phyloP scores from a whole-genome alignment of 2,329 filamentous ascomycete species.

The Cryphonectria nitschkei region DNA sequence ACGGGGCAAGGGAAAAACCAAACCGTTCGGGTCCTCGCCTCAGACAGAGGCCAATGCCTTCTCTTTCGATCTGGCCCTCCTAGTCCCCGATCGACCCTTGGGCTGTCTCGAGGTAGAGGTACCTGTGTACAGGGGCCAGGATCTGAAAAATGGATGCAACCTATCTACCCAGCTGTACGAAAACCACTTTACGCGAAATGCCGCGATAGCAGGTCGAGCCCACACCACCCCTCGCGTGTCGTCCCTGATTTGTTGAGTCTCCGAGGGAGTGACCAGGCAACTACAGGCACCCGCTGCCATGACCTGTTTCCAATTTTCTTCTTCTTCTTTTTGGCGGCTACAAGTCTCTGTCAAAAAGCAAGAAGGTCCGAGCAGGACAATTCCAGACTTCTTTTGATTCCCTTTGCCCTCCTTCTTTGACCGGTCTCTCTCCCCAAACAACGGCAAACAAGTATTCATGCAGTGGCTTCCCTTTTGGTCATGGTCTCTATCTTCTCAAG shows the following conservation, averaged over 20 bases:
- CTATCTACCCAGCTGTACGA: slow-evolving; percentile 15
- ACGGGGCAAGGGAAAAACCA: background rate
- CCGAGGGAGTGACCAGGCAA: slow-evolving; percentile 23
- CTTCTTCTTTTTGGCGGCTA: background rate
- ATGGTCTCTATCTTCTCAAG: slow-evolving; percentile 18
- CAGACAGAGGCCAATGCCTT: background rate
- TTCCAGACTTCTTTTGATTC: slow-evolving; percentile 14
- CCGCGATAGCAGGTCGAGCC: slow-evolving; percentile 34
- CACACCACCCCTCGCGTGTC: slow-evolving; percentile 31
- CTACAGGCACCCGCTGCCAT: slow-evolving; percentile 20
- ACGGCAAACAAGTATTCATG: slow-evolving; percentile 30
- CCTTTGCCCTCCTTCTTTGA: slow-evolving; percentile 25
- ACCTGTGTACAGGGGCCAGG: slow-evolving; percentile 19
- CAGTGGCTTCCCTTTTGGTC: slow-evolving; percentile 21
- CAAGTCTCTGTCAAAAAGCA: slow-evolving; percentile 30
- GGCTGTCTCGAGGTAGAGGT: background rate
- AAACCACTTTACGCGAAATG: slow-evolving; percentile 40
- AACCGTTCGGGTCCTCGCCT: background rate
- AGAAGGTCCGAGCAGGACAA: slow-evolving; percentile 24
- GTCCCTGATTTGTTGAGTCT: slow-evolving; percentile 30
- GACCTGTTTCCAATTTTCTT: slow-evolving; percentile 3
- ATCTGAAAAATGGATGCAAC: slow-evolving; percentile 23
- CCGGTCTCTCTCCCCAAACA: slow-evolving; percentile 30
- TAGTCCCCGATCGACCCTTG: background rate
- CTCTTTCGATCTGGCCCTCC: background rate